A percentile compares a stretch with the other conserved stretches of the same genome.
These are phyloP conservation scores for Ophiocordyceps australis DNA, from an alignment of 2,329 filamentous ascomycete genomes.

Conservation along the genomic window DNA sequence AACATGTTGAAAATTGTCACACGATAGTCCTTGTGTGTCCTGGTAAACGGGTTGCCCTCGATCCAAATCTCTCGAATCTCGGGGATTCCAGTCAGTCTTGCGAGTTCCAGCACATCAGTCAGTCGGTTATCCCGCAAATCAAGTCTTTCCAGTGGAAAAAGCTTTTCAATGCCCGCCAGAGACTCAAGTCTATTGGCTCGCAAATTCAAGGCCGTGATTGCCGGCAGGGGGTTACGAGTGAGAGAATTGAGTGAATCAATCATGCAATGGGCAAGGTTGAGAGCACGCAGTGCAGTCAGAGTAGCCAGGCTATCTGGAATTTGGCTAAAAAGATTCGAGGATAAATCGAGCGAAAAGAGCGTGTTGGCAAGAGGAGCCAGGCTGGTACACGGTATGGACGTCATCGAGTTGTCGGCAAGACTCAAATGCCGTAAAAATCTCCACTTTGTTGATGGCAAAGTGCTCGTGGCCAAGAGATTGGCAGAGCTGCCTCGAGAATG, in stretches of 20 bases:
- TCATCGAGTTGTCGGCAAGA: slow-evolving; percentile 79
- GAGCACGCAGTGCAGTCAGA: slow-evolving; percentile 69
- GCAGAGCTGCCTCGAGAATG: slow-evolving; percentile 54
- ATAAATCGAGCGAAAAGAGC: slow-evolving; percentile 81
- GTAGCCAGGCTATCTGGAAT: slow-evolving; percentile 81
- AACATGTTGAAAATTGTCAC: slow-evolving; percentile 94
- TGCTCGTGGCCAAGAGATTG: slow-evolving; percentile 53
- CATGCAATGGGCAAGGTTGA: slow-evolving; percentile 96
- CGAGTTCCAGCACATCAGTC: slow-evolving; percentile 80
- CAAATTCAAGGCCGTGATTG: slow-evolving; percentile 84
- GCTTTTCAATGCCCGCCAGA: slow-evolving; percentile 74
- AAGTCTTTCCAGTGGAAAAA: slow-evolving; percentile 74
- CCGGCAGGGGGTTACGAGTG: slow-evolving; percentile 69
- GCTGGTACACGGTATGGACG: slow-evolving; percentile 56
- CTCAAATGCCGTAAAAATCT: slow-evolving; percentile 84
- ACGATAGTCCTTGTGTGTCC: slow-evolving; percentile 70
- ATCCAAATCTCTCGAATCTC: slow-evolving; percentile 90
- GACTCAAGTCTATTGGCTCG: slow-evolving; percentile 75
- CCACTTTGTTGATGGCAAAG: slow-evolving; percentile 79
- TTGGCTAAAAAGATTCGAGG: slow-evolving; percentile 82
- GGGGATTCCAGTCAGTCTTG: slow-evolving; percentile 74
- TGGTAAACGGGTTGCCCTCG: slow-evolving; percentile 77
- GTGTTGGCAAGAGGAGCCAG: slow-evolving; percentile 72
- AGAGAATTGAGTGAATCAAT: slow-evolving; percentile 86
- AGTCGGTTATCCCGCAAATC: slow-evolving; percentile 84